Conservation (phyloP, 2,329 filamentous ascomycete species). For the Didymella exigua region DNA sequence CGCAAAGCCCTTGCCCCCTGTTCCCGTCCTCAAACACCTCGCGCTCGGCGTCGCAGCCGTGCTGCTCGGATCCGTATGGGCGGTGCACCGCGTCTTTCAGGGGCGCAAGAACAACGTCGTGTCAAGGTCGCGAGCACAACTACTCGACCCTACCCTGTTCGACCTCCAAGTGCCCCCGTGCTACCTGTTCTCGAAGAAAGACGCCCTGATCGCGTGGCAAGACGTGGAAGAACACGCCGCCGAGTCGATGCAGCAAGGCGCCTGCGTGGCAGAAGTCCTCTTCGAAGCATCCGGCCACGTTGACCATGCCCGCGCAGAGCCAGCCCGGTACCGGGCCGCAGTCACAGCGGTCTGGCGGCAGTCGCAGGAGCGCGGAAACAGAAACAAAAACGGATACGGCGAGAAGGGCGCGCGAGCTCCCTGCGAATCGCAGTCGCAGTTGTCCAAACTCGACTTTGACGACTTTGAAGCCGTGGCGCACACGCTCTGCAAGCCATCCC, state of each 20-base stretch:
- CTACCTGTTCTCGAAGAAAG: constrained; percentile 63
- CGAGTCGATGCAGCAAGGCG: constrained; percentile 54
- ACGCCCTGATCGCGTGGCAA: constrained; percentile 60
- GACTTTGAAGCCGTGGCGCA: not conserved
- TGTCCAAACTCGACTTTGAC: constrained; percentile 10
- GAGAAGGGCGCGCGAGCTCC: not conserved
- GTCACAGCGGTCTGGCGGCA: constrained; percentile 29
- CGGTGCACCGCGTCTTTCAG: constrained; percentile 24
- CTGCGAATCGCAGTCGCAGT: not conserved
- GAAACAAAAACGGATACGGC: not conserved
- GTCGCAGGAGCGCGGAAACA: no score
- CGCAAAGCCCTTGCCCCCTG: constrained; percentile 27
- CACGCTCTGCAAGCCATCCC: not conserved
- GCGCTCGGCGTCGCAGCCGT: constrained; percentile 21
- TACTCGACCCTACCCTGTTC: constrained; percentile 24
- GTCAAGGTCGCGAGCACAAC: constrained; percentile 20
- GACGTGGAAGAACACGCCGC: constrained; percentile 61
- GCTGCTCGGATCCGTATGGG: constrained; percentile 26
- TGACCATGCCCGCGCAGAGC: constrained; percentile 62
- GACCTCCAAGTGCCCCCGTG: constrained; percentile 49
- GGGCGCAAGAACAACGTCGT: constrained; percentile 32
- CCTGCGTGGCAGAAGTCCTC: constrained; percentile 53
- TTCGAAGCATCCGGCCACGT: constrained; percentile 65
- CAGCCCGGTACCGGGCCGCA: constrained; percentile 61
- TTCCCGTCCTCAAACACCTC: constrained; percentile 23